Conservation (phyloP, 1,284 basidiomycete genomes). For the Heterobasidion parviporum region DNA sequence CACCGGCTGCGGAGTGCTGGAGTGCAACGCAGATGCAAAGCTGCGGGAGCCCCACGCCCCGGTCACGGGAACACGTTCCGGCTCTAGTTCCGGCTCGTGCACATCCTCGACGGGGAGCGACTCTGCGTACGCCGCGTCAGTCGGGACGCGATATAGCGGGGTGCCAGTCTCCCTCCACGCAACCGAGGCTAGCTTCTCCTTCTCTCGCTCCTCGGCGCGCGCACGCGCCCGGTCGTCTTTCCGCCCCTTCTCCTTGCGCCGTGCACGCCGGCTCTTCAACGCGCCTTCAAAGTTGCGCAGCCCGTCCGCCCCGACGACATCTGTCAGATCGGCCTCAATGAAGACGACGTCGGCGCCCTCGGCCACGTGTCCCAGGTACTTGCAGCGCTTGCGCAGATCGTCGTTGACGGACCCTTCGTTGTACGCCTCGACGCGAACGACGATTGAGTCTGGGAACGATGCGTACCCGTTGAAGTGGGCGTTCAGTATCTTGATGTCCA, state of each 20-base stretch:
- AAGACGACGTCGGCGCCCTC: conserved; percentile 92
- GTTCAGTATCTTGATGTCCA: conserved; percentile 91
- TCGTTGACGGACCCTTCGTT: conserved; percentile 81
- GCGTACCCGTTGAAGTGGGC: conserved; percentile 80
- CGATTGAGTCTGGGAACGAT: conserved; percentile 79
- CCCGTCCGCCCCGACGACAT: conserved; percentile 65
- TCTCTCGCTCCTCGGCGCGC: conserved; percentile 74
- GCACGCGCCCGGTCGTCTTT: conserved; percentile 79
- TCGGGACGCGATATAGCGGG: conserved; percentile 2
- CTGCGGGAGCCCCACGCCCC: conserved; percentile 75
- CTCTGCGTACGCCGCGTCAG: background rate
- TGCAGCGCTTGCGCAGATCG: conserved; percentile 88
- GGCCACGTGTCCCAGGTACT: conserved; percentile 90
- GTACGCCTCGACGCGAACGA: conserved; percentile 71
- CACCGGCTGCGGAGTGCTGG: conserved; percentile 18
- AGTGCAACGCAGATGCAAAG: conserved; percentile 68
- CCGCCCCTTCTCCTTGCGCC: conserved; percentile 68
- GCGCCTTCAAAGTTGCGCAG: conserved; percentile 76
- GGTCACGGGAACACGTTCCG: conserved; percentile 20
- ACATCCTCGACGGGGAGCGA: conserved; percentile 16
- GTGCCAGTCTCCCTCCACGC: conserved; percentile 10
- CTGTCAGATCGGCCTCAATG: conserved; percentile 79
- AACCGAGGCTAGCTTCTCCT: conserved; percentile 28
- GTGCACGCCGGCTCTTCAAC: conserved; percentile 65
- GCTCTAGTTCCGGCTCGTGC: conserved; percentile 13